These are phyloP conservation scores for Cercospora sp. DNA, from an alignment of 2,329 filamentous ascomycete species.

Conservation along the genomic window DNA sequence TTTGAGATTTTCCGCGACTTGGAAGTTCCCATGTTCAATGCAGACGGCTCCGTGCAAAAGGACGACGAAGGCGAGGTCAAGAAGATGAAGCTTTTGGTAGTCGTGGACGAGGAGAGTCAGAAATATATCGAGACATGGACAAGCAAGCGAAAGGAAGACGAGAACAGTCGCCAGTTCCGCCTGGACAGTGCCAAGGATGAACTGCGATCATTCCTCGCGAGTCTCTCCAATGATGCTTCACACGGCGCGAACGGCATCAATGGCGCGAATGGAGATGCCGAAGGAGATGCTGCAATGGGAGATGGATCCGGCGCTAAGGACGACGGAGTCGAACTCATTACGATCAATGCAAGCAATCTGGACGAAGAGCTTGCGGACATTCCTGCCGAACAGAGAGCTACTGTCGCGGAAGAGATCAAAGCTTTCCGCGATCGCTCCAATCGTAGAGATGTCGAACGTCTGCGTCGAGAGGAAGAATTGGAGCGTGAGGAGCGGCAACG, in stretches of 20 bases:
- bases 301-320: constrained; percentile 51
- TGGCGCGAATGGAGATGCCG: constrained; percentile 19
- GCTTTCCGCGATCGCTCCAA: constrained; percentile 92
- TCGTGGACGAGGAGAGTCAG: constrained; percentile 78
- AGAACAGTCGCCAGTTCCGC: constrained; percentile 63
- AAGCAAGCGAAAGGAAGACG: constrained; percentile 64
- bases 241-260: constrained; percentile 33
- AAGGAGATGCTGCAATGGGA: constrained; percentile 30
- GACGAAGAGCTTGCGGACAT: constrained; percentile 97
- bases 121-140: constrained; percentile 85
- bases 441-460: constrained; percentile 80
- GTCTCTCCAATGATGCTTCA: constrained; percentile 67
- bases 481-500: constrained; percentile 80
- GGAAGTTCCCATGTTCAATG: constrained; percentile 70
- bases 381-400: constrained; percentile 92
- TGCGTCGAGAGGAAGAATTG: constrained; percentile 86
- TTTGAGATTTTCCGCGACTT: constrained; percentile 82
- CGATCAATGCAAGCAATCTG: constrained; percentile 71
- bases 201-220: constrained; percentile 67
- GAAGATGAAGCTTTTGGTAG: constrained; percentile 46
- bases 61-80: constrained; percentile 40
- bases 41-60: constrained; percentile 43
- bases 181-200: constrained; percentile 68
- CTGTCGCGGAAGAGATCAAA: constrained; percentile 89
- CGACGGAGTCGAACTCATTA: constrained; percentile 76